A percentile compares a stretch with the other conserved stretches of the same genome.
phyloP scores from a whole-genome alignment of 2,329 filamentous ascomycete genomes.

The Capronia coronata region DNA sequence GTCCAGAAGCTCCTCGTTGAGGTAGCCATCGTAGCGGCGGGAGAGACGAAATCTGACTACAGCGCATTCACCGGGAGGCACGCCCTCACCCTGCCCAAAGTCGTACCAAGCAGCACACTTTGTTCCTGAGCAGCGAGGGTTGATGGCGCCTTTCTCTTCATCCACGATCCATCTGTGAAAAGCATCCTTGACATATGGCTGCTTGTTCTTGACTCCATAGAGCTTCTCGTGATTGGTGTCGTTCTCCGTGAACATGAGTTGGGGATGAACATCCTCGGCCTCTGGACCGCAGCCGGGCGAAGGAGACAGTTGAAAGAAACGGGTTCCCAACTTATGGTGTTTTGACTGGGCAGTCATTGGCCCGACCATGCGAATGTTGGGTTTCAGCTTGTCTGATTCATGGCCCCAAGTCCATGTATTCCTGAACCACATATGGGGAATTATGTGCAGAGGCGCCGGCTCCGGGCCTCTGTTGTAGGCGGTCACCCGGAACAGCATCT shows the following conservation, averaged over 20 bases:
- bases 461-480: constrained; percentile 94
- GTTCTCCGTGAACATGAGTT: constrained; percentile 89
- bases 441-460: constrained; percentile 81
- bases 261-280: constrained; percentile 75
- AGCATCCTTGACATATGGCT: constrained; percentile 86
- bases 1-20: constrained; percentile 90
- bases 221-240: constrained; percentile 79
- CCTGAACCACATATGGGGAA: constrained; percentile 93
- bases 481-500: constrained; percentile 87
- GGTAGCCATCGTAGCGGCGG: constrained; percentile 64
- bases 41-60: constrained; percentile 90
- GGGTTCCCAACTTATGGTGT: constrained; percentile 72
- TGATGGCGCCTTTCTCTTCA: constrained; percentile 70
- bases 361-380: constrained; percentile 61
- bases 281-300: constrained; percentile 76
- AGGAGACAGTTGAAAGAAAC: constrained; percentile 78
- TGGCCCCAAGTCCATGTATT: constrained; percentile 96
- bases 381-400: constrained; percentile 69
- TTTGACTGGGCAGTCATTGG: constrained; percentile 67
- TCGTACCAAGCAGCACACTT: constrained; percentile 88
- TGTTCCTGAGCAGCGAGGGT: constrained; percentile 72
- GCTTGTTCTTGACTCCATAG: constrained; percentile 70
- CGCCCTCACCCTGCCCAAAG: constrained; percentile 83
- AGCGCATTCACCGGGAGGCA: constrained; percentile 84
- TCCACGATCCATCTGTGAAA: constrained; percentile 86